phyloP scores from a whole-genome alignment of 306 rosid species.

The Gynostemma pentaphyllum region DNA sequence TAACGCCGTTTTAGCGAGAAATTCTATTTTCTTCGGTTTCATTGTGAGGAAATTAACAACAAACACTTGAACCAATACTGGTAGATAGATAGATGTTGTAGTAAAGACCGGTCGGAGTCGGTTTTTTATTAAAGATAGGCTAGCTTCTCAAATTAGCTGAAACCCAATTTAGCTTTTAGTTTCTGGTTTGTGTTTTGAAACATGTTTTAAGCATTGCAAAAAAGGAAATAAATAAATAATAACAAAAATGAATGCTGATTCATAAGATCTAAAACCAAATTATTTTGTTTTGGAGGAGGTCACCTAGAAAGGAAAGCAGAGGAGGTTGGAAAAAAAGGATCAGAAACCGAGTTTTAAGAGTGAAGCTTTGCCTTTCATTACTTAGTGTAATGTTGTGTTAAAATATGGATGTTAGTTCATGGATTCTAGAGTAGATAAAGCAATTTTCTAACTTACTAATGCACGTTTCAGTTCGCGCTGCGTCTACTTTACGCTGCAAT shows the following conservation, averaged over 20 bases:
- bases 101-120: too few species aligned
- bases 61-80: neutral
- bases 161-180: too few species aligned
- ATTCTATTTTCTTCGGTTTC: neutral
- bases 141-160: too few species aligned
- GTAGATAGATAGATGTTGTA: neutral
- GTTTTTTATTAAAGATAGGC: too few species aligned
- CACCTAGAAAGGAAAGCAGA: neutral
- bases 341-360: neutral
- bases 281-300: neutral
- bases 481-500: conserved; percentile 56
- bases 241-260: too few species aligned
- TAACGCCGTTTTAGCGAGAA: neutral
- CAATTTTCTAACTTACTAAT: conserved; percentile 13
- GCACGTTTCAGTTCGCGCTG: conserved; percentile 47
- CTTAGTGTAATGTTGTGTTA: neutral
- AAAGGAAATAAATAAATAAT: too few species aligned
- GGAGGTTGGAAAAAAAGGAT: neutral
- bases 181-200: too few species aligned
- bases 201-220: too few species aligned
- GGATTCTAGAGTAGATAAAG: conserved; percentile 5
- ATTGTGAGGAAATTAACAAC: neutral
- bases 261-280: too few species aligned
- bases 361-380: neutral
- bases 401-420: neutral